Evolutionary conservation across 257 asterid genomes (phyloP).

Genomic region (Paulownia fortunei): DNA sequence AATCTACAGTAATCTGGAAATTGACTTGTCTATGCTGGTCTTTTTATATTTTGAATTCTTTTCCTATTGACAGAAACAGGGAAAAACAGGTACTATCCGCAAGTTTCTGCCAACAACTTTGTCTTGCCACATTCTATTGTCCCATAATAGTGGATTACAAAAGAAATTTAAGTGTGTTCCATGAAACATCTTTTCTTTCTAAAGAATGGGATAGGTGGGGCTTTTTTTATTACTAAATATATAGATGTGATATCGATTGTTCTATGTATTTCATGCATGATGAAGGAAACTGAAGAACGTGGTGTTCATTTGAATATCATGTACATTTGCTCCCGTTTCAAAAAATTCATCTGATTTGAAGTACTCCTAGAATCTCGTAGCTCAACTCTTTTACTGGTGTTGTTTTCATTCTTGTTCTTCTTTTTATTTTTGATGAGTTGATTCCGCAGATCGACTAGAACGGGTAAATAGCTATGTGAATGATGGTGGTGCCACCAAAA

Average conservation of each 20-base stretch:
- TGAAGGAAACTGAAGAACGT: background rate
- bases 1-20: background rate
- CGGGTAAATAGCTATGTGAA: constrained; percentile 60
- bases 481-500: constrained; percentile 64
- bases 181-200: background rate
- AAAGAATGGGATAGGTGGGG: background rate
- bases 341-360: background rate
- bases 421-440: constrained; percentile 27
- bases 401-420: constrained; percentile 19
- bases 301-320: background rate
- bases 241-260: background rate
- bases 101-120: background rate
- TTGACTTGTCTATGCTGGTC: background rate
- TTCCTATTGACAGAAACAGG: background rate
- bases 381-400: background rate
- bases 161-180: background rate
- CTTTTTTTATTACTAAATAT: background rate
- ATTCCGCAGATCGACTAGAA: constrained; percentile 72
- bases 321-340: background rate
- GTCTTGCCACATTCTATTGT: background rate
- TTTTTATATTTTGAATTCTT: background rate
- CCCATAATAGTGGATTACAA: background rate
- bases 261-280: constrained; percentile 4
- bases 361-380: background rate
- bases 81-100: background rate